Evolutionary conservation across 2,329 filamentous ascomycete species (phyloP).

Genomic region (Fusarium tupiense): DNA sequence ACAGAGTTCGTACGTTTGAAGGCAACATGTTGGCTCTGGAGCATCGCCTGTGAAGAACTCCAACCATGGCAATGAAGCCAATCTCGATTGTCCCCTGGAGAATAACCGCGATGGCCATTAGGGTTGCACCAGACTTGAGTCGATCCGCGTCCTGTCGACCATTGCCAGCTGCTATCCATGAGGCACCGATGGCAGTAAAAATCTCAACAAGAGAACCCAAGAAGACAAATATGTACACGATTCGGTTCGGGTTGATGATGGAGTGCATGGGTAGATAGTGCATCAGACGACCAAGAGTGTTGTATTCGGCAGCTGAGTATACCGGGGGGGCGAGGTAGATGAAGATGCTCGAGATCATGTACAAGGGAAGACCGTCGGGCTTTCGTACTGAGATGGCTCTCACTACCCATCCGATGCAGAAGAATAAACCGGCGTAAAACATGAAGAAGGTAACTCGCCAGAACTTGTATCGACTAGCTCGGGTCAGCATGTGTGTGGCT

Average conservation of each 20-base stretch:
- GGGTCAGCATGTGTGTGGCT: neutral
- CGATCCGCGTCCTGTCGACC: conserved; percentile 59
- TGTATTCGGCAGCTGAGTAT: conserved; percentile 42
- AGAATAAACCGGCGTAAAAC: conserved; percentile 40
- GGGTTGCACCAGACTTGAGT: conserved; percentile 64
- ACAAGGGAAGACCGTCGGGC: conserved; percentile 34
- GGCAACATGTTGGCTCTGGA: conserved; percentile 34
- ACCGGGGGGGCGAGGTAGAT: conserved; percentile 39
- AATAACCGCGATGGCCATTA: conserved; percentile 62
- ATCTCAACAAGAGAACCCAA: conserved; percentile 37
- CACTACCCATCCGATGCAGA: conserved; percentile 34
- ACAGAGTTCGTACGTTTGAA: conserved; percentile 35
- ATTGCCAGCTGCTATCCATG: conserved; percentile 39
- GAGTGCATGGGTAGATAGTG: conserved; percentile 42
- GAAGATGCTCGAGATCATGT: conserved; percentile 41
- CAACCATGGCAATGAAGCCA: conserved; percentile 37
- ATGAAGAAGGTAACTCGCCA: conserved; percentile 43
- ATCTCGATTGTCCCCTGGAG: conserved; percentile 44
- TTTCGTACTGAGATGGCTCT: conserved; percentile 32
- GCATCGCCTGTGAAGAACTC: conserved; percentile 32
- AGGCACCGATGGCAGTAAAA: conserved; percentile 37
- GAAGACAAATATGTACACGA: conserved; percentile 43
- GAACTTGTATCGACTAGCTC: conserved; percentile 33
- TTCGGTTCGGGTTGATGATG: conserved; percentile 39
- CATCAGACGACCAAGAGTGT: conserved; percentile 41